Evolutionary conservation across 2,329 filamentous ascomycete species (phyloP).

Genomic region (Monosporascus sp.): DNA sequence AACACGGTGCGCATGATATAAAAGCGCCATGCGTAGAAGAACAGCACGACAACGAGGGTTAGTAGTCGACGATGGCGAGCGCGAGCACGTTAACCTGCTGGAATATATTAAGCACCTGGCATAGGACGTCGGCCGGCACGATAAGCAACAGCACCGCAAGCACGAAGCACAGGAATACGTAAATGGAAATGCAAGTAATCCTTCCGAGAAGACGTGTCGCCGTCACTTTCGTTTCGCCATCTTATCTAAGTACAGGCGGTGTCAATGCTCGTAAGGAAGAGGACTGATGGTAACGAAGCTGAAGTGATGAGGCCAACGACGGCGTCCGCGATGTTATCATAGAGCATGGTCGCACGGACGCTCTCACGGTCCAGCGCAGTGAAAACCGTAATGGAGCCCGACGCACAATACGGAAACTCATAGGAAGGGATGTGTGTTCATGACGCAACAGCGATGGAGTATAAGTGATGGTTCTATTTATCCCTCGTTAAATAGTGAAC

Average conservation of each 20-base stretch:
- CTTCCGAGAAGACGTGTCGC: conserved; percentile 57
- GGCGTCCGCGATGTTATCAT: too few species aligned
- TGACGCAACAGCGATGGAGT: too few species aligned
- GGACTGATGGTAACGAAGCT: too few species aligned
- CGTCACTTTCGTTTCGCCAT: conserved; percentile 36
- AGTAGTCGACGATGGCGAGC: conserved; percentile 68
- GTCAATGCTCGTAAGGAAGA: conserved; percentile 7
- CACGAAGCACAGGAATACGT: conserved; percentile 69
- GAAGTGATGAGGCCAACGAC: too few species aligned
- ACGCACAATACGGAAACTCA: too few species aligned
- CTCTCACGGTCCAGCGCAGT: too few species aligned
- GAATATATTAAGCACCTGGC: conserved; percentile 59
- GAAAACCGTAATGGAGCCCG: too few species aligned
- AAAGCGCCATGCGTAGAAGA: conserved; percentile 78
- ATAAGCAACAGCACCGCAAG: conserved; percentile 70
- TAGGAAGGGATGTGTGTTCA: too few species aligned
- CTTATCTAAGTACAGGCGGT: conserved; percentile 12
- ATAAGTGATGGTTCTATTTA: too few species aligned
- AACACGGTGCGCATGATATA: conserved; percentile 81
- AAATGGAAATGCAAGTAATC: conserved; percentile 76
- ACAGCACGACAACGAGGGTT: conserved; percentile 62
- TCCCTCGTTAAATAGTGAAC: too few species aligned
- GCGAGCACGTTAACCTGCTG: conserved; percentile 80
- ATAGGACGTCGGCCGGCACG: conserved; percentile 75
- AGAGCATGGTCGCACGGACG: too few species aligned